Evolutionary conservation across 2,329 filamentous ascomycete genomes (phyloP).

Genomic region (Alternaria sp.): DNA sequence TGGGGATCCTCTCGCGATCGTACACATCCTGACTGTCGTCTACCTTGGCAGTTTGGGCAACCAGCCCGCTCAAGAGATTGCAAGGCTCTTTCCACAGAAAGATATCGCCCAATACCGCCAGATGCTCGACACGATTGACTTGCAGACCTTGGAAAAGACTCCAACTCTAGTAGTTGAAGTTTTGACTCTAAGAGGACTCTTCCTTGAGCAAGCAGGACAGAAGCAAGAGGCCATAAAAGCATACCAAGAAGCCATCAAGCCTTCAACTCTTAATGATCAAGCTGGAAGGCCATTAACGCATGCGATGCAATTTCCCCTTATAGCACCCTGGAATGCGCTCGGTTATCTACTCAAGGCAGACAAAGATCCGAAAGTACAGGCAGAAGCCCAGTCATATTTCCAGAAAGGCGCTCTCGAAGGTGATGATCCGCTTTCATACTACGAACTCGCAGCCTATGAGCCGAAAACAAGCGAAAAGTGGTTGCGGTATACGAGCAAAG

Average conservation of each 20-base stretch:
- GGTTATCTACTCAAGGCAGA: constrained; percentile 30
- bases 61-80: constrained; percentile 18
- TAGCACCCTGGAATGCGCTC: constrained; percentile 41
- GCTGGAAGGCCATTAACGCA: constrained; percentile 16
- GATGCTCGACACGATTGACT: constrained; percentile 26
- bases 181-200: constrained; percentile 38
- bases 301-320: constrained; percentile 33
- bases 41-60: constrained; percentile 22
- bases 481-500: constrained; percentile 54
- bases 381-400: constrained; percentile 39
- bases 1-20: constrained; percentile 35
- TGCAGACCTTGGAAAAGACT: constrained; percentile 15
- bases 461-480: constrained; percentile 42
- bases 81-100: constrained; percentile 20
- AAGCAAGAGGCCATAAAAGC: constrained; percentile 22
- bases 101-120: constrained; percentile 27
- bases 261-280: constrained; percentile 18
- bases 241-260: constrained; percentile 32
- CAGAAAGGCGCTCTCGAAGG: constrained; percentile 45
- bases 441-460: constrained; percentile 41
- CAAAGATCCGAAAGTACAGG: constrained; percentile 16
- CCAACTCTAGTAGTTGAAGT: constrained; percentile 26
- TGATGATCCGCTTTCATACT: constrained; percentile 54
- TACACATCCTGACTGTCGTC: constrained; percentile 37
- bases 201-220: constrained; percentile 36